Evolutionary conservation across 345 rosid species (phyloP).

Genomic region (Pistacia atlantica): DNA sequence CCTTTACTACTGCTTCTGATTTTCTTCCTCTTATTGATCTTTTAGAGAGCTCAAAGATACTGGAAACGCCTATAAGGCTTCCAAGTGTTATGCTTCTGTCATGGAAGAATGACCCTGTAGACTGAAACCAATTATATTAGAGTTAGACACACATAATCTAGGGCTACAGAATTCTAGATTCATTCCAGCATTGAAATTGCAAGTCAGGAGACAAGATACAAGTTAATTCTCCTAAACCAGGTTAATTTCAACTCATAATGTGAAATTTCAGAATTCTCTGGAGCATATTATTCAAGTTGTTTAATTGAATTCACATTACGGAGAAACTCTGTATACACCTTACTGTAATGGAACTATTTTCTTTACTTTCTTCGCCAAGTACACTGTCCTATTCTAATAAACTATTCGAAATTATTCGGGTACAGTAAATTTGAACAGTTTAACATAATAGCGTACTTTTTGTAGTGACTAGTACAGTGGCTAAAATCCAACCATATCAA

Average conservation of each 20-base stretch:
- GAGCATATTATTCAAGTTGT: neutral
- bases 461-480: neutral
- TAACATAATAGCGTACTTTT: neutral
- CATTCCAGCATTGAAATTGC: neutral
- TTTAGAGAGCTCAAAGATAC: conserved; percentile 50
- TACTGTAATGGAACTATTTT: neutral
- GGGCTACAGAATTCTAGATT: neutral
- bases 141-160: neutral
- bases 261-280: neutral
- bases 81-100: conserved; percentile 67
- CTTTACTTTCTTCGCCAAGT: neutral
- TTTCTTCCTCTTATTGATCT: conserved; percentile 49
- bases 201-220: neutral
- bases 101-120: conserved; percentile 73
- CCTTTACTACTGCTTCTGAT: conserved; percentile 23
- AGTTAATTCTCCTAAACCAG: neutral
- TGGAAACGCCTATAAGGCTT: conserved; percentile 62
- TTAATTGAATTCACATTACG: neutral
- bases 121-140: conserved; percentile 37
- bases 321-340: neutral
- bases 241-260: neutral
- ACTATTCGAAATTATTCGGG: too few species aligned
- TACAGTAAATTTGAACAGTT: neutral
- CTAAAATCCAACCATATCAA: neutral
- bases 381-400: neutral